Evolutionary conservation across 139 green algal genomes (phyloP).

Genomic region (Astrephomene gubernaculifera): DNA sequence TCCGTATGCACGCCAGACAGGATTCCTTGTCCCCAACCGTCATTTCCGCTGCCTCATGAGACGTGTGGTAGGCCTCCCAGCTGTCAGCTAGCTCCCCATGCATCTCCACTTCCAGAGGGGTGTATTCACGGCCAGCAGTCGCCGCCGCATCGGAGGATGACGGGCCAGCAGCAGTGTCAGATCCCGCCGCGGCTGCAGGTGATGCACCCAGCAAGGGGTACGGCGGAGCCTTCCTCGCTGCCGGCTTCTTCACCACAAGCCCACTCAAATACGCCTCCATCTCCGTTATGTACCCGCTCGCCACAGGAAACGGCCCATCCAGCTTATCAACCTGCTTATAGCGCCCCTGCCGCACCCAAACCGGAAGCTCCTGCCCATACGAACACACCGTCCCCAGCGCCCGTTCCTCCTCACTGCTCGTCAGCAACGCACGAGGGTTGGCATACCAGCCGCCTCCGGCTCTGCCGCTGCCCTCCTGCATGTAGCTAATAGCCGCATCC

Average conservation of each 20-base stretch:
- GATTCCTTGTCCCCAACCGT: too few species aligned
- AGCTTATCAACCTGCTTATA: neutral
- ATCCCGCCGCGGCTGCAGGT: neutral
- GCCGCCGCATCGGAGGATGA: neutral
- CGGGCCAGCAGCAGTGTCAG: neutral
- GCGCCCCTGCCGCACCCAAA: neutral
- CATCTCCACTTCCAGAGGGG: slow-evolving; percentile 48
- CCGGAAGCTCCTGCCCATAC: neutral
- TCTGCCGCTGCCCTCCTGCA: neutral
- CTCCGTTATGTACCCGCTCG: neutral
- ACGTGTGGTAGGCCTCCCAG: slow-evolving; percentile 50
- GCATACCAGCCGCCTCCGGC: neutral
- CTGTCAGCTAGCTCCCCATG: slow-evolving; percentile 56
- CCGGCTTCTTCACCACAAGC: neutral
- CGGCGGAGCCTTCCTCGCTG: neutral
- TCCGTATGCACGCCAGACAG: too few species aligned
- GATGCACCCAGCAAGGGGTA: neutral
- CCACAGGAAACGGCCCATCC: neutral
- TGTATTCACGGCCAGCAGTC: slow-evolving; percentile 29
- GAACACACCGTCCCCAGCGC: neutral
- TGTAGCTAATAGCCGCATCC: neutral
- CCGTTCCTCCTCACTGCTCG: neutral
- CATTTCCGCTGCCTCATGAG: neutral
- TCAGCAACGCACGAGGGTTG: slow-evolving; percentile 11
- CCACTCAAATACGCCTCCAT: neutral